These are phyloP conservation scores for Penicillium sp. DNA, from an alignment of 2,329 filamentous ascomycete genomes.

Conservation along the genomic window DNA sequence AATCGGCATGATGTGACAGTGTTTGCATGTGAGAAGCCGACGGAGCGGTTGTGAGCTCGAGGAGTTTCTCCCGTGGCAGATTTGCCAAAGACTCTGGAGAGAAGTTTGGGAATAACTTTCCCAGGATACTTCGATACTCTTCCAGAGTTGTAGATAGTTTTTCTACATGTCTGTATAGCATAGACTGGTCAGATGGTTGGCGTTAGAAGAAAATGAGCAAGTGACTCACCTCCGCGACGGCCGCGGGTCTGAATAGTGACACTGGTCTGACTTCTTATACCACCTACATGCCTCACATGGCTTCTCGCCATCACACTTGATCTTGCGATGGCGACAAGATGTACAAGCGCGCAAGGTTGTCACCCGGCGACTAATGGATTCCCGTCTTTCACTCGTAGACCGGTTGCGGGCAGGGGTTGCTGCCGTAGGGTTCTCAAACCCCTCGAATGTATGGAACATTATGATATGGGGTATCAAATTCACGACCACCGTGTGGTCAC, in stretches of 20 bases:
- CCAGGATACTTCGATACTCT: conserved; percentile 64
- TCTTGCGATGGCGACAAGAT: conserved; percentile 77
- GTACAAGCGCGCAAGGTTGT: conserved; percentile 60
- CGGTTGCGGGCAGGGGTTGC: conserved; percentile 30
- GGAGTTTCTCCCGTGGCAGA: conserved; percentile 60
- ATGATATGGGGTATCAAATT: conserved; percentile 8
- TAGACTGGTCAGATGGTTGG: conserved; percentile 2
- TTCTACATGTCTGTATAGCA: conserved; percentile 45
- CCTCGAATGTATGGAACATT: conserved; percentile 48
- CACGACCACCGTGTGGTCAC: conserved; percentile 15
- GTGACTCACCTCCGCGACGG: conserved; percentile 70
- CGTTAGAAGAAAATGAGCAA: conserved; percentile 19
- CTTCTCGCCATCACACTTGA: conserved; percentile 77
- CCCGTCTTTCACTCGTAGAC: conserved; percentile 35
- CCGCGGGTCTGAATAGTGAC: conserved; percentile 77
- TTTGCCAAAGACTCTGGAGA: conserved; percentile 51
- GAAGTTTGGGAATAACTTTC: conserved; percentile 63
- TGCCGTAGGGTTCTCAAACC: conserved; percentile 38
- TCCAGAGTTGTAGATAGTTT: conserved; percentile 65
- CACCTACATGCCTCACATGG: conserved; percentile 81
- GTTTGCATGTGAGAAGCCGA: conserved; percentile 34
- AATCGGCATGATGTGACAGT: conserved; percentile 40
- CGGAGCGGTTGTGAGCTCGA: conserved; percentile 46
- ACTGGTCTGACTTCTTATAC: conserved; percentile 75
- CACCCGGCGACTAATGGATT: conserved; percentile 36